These are phyloP conservation scores for Phellopilus nigrolimitatus DNA, from an alignment of 1,284 basidiomycete species.

Conservation along the genomic window DNA sequence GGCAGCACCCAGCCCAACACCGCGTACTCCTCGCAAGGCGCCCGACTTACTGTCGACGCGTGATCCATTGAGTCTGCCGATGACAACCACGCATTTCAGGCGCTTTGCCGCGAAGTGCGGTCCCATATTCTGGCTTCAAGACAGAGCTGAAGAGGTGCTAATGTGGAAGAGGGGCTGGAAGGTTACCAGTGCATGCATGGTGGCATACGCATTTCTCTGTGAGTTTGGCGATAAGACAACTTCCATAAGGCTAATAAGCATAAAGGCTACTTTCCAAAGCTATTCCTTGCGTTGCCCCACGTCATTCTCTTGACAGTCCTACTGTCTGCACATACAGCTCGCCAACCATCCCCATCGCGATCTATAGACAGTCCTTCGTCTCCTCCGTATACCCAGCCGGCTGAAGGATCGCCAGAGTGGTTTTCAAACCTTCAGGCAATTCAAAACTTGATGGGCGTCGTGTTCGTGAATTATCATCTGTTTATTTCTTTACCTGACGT, in stretches of 20 bases:
- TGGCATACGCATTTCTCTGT: slow-evolving; percentile 68
- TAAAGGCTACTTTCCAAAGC: slow-evolving; percentile 62
- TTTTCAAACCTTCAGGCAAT: slow-evolving; percentile 74
- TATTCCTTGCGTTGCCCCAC: slow-evolving; percentile 63
- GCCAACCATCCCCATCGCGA: slow-evolving; percentile 19
- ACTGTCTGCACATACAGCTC: slow-evolving; percentile 49
- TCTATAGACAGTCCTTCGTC: slow-evolving; percentile 29
- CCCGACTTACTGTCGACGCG: slow-evolving; percentile 39
- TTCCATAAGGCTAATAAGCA: neutral
- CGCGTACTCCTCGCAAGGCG: slow-evolving; percentile 26
- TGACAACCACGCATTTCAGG: slow-evolving; percentile 68
- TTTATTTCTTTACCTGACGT: neutral
- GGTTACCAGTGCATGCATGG: slow-evolving; percentile 62
- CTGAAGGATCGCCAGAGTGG: slow-evolving; percentile 63
- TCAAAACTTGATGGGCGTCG: slow-evolving; percentile 75
- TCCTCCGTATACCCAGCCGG: slow-evolving; percentile 35
- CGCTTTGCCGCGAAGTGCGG: slow-evolving; percentile 64
- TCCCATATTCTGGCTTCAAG: slow-evolving; percentile 74
- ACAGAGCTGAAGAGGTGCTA: slow-evolving; percentile 67
- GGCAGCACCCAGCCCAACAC: slow-evolving; percentile 23
- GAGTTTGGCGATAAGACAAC: slow-evolving; percentile 26
- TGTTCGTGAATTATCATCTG: slow-evolving; percentile 39
- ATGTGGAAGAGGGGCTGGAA: slow-evolving; percentile 69
- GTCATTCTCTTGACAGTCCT: slow-evolving; percentile 49
- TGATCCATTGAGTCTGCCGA: slow-evolving; percentile 67